Evolutionary conservation across 2,329 filamentous ascomycete species (phyloP).

Genomic region (Pestalotiopsis sp.): DNA sequence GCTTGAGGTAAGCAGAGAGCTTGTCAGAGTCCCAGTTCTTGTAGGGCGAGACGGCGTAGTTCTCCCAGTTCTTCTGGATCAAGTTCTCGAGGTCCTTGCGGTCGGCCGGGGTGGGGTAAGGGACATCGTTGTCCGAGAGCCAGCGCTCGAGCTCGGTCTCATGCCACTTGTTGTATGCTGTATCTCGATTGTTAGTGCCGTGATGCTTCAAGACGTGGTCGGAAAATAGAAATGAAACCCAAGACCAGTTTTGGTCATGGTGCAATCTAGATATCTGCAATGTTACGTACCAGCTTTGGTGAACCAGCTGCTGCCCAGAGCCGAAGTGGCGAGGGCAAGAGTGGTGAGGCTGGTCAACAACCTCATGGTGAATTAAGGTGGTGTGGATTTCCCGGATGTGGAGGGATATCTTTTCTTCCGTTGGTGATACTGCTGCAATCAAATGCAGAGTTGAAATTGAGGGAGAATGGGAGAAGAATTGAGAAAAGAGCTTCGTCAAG

Average conservation of each 20-base stretch:
- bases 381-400: not conserved
- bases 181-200: not conserved
- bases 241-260: not conserved
- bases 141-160: conserved; percentile 96
- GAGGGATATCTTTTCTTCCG: not conserved
- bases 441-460: conserved; percentile 6
- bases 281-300: conserved; percentile 72
- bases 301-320: conserved; percentile 79
- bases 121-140: conserved; percentile 89
- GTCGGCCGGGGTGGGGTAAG: conserved; percentile 86
- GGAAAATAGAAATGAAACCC: not conserved
- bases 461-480: not conserved
- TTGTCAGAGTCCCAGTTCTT: conserved; percentile 72
- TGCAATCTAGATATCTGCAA: conserved; percentile 9
- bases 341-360: conserved; percentile 67
- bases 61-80: conserved; percentile 89
- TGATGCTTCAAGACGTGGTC: not conserved
- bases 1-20: conserved; percentile 65
- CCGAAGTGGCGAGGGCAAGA: conserved; percentile 70
- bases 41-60: conserved; percentile 73
- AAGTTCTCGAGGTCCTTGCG: conserved; percentile 91
- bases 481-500: not conserved
- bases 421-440: conserved; percentile 3
- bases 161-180: conserved; percentile 99
- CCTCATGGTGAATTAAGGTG: conserved; percentile 63